These are phyloP conservation scores for Trypanosoma lewisi DNA, from an alignment of 208 protist genomes.

Conservation along the genomic window DNA sequence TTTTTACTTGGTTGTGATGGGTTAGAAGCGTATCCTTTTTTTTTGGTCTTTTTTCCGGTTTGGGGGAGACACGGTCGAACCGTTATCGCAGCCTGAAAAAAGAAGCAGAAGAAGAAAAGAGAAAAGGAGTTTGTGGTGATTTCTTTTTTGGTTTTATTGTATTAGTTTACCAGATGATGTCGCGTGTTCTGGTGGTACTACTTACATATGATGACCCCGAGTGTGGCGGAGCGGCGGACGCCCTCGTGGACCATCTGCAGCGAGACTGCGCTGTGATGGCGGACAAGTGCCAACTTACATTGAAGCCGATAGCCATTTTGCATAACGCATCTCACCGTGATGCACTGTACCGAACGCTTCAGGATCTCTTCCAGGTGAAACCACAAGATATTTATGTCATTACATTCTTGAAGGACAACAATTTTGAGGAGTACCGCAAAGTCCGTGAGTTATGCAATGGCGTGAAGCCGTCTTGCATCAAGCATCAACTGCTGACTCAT, in stretches of 20 bases:
- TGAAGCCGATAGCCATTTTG: conserved; percentile 64
- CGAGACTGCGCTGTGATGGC: conserved; percentile 47
- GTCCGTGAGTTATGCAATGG: conserved; percentile 71
- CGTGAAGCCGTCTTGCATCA: conserved; percentile 55
- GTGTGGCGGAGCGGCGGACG: conserved; percentile 84
- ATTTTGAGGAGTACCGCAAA: conserved; percentile 80
- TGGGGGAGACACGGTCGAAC: too few species aligned
- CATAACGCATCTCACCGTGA: conserved; percentile 69
- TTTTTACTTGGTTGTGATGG: background rate
- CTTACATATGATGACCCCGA: conserved; percentile 88
- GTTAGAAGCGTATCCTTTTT: background rate
- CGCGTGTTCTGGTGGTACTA: conserved; percentile 54
- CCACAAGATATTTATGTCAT: conserved; percentile 79
- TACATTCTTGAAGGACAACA: conserved; percentile 73
- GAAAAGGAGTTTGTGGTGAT: background rate
- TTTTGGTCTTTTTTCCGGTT: background rate
- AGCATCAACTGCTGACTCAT: conserved; percentile 77
- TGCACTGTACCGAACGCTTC: conserved; percentile 63
- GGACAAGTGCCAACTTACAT: conserved; percentile 52
- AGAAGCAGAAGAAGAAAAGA: background rate
- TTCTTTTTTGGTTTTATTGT: background rate
- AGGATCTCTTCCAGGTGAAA: conserved; percentile 73
- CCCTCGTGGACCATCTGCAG: conserved; percentile 76
- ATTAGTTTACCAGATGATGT: background rate
- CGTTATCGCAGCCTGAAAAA: background rate